These are phyloP conservation scores for Ganoderma multipileum DNA, from an alignment of 1,284 basidiomycete species.

Conservation along the genomic window DNA sequence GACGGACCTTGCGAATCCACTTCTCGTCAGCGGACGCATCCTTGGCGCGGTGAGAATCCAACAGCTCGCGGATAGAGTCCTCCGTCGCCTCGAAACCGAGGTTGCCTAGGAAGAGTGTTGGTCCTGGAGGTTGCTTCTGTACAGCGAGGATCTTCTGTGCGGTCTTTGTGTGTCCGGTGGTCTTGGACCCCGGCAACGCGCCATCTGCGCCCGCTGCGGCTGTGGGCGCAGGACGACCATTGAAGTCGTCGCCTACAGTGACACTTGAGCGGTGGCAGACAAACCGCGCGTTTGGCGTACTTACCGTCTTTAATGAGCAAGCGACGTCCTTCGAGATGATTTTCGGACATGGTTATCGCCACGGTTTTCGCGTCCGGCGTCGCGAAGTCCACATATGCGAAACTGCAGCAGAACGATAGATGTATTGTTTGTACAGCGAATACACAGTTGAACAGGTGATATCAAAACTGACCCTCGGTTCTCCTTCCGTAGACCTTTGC, in stretches of 20 bases:
- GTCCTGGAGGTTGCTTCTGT: slow-evolving; percentile 86
- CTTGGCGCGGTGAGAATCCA: slow-evolving; percentile 67
- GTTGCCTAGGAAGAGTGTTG: slow-evolving; percentile 90
- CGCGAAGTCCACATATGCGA: slow-evolving; percentile 95
- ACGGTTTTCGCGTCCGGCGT: slow-evolving; percentile 75
- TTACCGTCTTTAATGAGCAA: slow-evolving; percentile 93
- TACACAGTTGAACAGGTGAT: slow-evolving; percentile 8
- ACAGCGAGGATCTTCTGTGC: slow-evolving; percentile 82
- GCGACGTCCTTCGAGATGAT: slow-evolving; percentile 83
- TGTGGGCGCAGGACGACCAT: slow-evolving; percentile 61
- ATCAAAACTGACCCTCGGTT: slow-evolving; percentile 67
- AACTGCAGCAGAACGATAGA: slow-evolving; percentile 56
- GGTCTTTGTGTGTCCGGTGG: slow-evolving; percentile 66
- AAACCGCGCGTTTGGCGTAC: slow-evolving; percentile 29
- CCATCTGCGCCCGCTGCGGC: slow-evolving; percentile 40
- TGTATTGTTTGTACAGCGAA: slow-evolving; percentile 20
- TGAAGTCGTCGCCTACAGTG: slow-evolving; percentile 71
- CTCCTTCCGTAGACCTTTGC: slow-evolving; percentile 53
- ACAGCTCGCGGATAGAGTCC: slow-evolving; percentile 72
- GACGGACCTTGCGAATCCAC: slow-evolving; percentile 89
- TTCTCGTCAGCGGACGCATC: slow-evolving; percentile 39
- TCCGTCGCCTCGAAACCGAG: slow-evolving; percentile 88
- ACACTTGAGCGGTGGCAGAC: not conserved
- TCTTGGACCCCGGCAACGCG: slow-evolving; percentile 43
- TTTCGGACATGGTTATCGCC: slow-evolving; percentile 85